Evolutionary conservation across 2,329 filamentous ascomycete genomes (phyloP), one percentile per base, ranked within the genome.

Genomic region (Colletotrichum sp.): DNA sequence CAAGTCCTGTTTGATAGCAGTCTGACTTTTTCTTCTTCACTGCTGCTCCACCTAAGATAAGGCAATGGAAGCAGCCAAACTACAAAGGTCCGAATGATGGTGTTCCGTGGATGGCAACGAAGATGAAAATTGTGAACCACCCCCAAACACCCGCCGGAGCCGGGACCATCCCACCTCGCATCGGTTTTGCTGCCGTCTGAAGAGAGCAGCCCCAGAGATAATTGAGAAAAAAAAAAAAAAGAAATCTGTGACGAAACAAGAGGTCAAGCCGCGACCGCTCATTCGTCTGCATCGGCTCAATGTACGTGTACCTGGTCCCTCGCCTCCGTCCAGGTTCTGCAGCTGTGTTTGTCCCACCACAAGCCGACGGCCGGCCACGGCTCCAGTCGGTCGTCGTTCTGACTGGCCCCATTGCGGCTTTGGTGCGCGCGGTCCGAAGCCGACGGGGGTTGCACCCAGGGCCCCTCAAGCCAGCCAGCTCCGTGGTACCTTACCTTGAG

Each of bases 171-270:
- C 69, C 63, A 57, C 39, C 63, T 8, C 19, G 44, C 19, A 34
- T 36, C 39, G 66, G 39, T 27, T 22, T 61, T 32, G 60, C 63
- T 52, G 28, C 44, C 44, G 73, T 75, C 69, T 59, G 32, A 73
- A 73, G 39, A 36, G 65, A 9, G 9, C 71, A 39, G 59, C 44
- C 32, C 60, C 34, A 30, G 13, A 16, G 28, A 27, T 22, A 4
- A 34, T 19, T 25, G 36, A 48, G 16, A 4, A 5, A 19, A n/a
- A 36, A 34, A 4, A 25, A 22, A 39, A 34, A 55, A 55, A 72
- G 67, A 72, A 64, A 69, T n/a, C 74, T 65, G 74, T 76, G 74
- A 76, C 70, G 74, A 76, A 76, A 76, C 74, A 65, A 69, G 74
- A 76, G 74, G 74, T 74, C 70, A 76, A 74, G 74, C 57, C 64